Base-by-base conservation (phyloP, 1,284 basidiomycete species). In the Jaminaea rosea region DNA sequence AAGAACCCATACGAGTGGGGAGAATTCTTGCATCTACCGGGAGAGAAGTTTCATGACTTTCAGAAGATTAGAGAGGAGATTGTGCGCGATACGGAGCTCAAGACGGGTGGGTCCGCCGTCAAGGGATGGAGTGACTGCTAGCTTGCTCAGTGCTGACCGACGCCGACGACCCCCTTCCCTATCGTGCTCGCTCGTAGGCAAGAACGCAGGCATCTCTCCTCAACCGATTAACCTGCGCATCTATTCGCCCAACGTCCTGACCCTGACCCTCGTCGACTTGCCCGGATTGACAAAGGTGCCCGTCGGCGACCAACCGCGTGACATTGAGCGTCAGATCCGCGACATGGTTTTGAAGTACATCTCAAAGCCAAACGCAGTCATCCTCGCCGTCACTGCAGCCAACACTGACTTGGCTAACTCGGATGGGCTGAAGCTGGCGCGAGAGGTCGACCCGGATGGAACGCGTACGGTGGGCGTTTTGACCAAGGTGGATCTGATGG, bases 341-440 rank as follows among this genome's bases (percentile, higher is more conserved):
- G 93, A 97, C 55, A 97, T 98, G 93, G 79, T 97, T 50, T 77
- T 89, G 75, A 93, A 93, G 76, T 97, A 86, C 76, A 97, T 98
- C 74, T 85, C 87, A 19, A 90, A 90, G 76, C 88, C 93, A 44
- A 82, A 82, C 66, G 80, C 80, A 26, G 79, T 82, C 69, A 85
- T 97, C 65, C 84, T 97, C 44, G 93, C 93, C 28, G 93, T 97
- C 60, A 96, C 93, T 0, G 88, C 86, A 21, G 93, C 91, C 62
- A 97, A 97, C 75, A 87, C 85, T 32, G 93, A 98, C 79, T 80
- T 98, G 80, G 93, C 93, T 53, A 98, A 98, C 78, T 96, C 92
- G 21, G 93, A 97, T 76, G 93, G 93, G 49, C 76, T 98, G 75
- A 96, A 97, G 79, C 78, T 97, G 78, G 93, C 92, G 36, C 81